phyloP scores from a whole-genome alignment of 208 protist genomes.

The Crithidia bombi region DNA sequence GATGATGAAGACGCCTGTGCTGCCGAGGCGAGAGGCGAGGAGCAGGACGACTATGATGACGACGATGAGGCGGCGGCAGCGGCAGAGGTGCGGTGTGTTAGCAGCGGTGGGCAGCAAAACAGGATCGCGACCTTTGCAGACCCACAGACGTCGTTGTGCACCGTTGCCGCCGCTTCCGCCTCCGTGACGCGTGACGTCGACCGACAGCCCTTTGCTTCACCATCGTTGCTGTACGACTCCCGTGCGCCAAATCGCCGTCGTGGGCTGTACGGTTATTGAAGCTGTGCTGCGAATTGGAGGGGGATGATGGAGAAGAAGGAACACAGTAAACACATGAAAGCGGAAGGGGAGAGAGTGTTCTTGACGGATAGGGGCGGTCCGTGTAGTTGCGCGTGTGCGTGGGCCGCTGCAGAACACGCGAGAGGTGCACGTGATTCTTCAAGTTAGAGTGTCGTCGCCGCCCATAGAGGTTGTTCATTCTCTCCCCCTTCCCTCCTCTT shows the following conservation, averaged over 20 bases:
- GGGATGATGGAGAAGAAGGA: not conserved
- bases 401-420: too few species aligned
- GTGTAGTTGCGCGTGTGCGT: too few species aligned
- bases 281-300: not conserved
- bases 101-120: too few species aligned
- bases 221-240: slow-evolving; percentile 7
- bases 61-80: not conserved
- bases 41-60: not conserved
- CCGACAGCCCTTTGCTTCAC: not conserved
- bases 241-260: not conserved
- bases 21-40: not conserved
- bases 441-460: too few species aligned
- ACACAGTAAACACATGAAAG: too few species aligned
- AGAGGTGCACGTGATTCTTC: too few species aligned
- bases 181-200: not conserved
- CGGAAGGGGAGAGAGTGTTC: not conserved
- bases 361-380: too few species aligned
- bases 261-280: slow-evolving; percentile 4
- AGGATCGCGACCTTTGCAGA: not conserved
- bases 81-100: too few species aligned
- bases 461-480: too few species aligned
- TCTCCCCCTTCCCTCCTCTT: too few species aligned
- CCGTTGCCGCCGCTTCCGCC: not conserved
- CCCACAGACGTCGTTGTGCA: not conserved
- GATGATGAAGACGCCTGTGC: not conserved